Evolutionary conservation across 1,284 basidiomycete species (phyloP).

Genomic region (Laetiporus sulphureus): DNA sequence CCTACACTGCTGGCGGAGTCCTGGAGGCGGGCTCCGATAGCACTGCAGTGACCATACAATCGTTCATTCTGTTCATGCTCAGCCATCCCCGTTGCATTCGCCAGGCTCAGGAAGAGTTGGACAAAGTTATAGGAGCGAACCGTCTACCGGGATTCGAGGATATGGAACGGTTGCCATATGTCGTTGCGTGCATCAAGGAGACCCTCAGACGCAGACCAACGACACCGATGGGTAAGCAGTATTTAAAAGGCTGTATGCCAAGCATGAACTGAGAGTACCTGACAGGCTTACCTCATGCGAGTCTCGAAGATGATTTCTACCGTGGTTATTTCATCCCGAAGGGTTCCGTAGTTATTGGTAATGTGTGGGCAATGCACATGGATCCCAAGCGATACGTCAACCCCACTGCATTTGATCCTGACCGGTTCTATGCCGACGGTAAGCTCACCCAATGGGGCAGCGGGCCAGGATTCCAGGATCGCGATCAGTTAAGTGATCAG

Average conservation of each 20-base stretch:
- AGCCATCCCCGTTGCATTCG: slow-evolving; percentile 25
- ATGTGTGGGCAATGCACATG: slow-evolving; percentile 11
- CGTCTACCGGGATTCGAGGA: slow-evolving; percentile 23
- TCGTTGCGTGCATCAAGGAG: slow-evolving; percentile 26
- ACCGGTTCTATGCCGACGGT: slow-evolving; percentile 17
- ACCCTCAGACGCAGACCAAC: slow-evolving; percentile 18
- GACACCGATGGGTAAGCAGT: slow-evolving; percentile 16
- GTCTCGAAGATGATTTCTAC: slow-evolving; percentile 14
- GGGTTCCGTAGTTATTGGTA: slow-evolving; percentile 12
- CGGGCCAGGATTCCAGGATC: slow-evolving; percentile 19
- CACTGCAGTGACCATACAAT: slow-evolving; percentile 19
- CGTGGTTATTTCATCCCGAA: slow-evolving; percentile 21
- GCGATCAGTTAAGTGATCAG: slow-evolving; percentile 14
- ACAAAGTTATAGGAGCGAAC: slow-evolving; percentile 22
- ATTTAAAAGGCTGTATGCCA: background rate
- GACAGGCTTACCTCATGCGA: slow-evolving; percentile 11
- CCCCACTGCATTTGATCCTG: slow-evolving; percentile 15
- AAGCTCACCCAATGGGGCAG: slow-evolving; percentile 19
- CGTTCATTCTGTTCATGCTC: slow-evolving; percentile 26
- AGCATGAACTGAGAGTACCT: background rate
- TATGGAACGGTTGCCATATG: slow-evolving; percentile 20
- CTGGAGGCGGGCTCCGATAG: slow-evolving; percentile 25
- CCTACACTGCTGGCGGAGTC: slow-evolving; percentile 15
- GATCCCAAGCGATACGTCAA: slow-evolving; percentile 10
- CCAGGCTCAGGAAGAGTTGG: slow-evolving; percentile 31